phyloP scores from a whole-genome alignment of 2,329 filamentous ascomycete species.

The Ceratocystiopsis sp. region DNA sequence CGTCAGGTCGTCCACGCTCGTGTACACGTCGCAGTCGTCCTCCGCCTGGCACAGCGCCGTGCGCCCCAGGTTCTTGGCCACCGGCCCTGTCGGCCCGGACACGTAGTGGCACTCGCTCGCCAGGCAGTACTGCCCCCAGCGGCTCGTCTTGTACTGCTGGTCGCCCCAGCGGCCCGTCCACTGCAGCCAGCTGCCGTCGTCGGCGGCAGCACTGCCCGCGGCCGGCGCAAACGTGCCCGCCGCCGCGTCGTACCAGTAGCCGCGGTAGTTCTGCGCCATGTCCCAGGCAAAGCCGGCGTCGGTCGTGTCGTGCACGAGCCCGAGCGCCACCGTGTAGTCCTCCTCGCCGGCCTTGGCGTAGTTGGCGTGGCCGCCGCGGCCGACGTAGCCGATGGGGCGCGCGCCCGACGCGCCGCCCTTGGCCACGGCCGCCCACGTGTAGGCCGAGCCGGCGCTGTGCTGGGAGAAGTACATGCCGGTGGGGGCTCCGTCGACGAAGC shows the following conservation, averaged over 20 bases:
- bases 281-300: slow-evolving; percentile 11
- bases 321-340: slow-evolving; percentile 10
- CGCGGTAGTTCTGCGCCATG: slow-evolving; percentile 11
- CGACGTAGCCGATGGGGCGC: slow-evolving; percentile 10
- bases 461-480: slow-evolving; percentile 11
- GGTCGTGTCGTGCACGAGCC: slow-evolving; percentile 10
- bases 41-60: slow-evolving; percentile 10
- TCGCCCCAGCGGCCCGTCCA: slow-evolving; percentile 12
- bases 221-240: slow-evolving; percentile 4
- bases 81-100: slow-evolving; percentile 11
- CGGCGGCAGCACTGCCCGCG: neutral
- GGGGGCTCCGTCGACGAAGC: slow-evolving; percentile 11
- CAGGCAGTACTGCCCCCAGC: slow-evolving; percentile 11
- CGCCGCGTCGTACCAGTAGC: slow-evolving; percentile 10
- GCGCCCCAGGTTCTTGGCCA: slow-evolving; percentile 11
- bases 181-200: slow-evolving; percentile 8
- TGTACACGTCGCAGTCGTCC: slow-evolving; percentile 6
- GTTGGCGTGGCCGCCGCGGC: slow-evolving; percentile 11
- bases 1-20: slow-evolving; percentile 9
- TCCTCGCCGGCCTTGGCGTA: slow-evolving; percentile 11
- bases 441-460: slow-evolving; percentile 12
- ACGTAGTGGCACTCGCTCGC: slow-evolving; percentile 11
- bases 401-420: slow-evolving; percentile 1
- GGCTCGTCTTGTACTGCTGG: slow-evolving; percentile 8
- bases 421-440: slow-evolving; percentile 9